A percentile compares a stretch with the other conserved stretches of the same genome.
These are phyloP conservation scores for Gliomastix tumulicola DNA, from an alignment of 2,329 filamentous ascomycete species.

Conservation along the genomic window DNA sequence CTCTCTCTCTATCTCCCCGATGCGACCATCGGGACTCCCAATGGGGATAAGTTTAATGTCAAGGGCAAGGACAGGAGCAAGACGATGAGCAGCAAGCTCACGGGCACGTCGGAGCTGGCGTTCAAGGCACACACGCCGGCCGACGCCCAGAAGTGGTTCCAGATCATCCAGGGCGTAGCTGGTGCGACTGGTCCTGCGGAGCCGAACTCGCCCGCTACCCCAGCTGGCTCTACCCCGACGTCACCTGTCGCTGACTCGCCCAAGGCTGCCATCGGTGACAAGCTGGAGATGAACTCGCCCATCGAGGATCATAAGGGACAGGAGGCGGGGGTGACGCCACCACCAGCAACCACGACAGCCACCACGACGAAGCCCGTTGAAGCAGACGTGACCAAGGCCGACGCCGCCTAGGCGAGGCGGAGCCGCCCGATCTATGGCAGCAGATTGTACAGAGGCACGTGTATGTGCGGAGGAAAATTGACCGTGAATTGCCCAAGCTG, in stretches of 20 bases:
- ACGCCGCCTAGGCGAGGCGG: background rate
- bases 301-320: slow-evolving; percentile 28
- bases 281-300: slow-evolving; percentile 10
- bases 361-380: background rate
- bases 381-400: background rate
- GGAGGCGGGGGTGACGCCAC: slow-evolving; percentile 36
- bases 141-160: slow-evolving; percentile 82
- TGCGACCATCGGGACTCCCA: slow-evolving; percentile 65
- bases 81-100: slow-evolving; percentile 73
- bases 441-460: too few species aligned
- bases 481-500: too few species aligned
- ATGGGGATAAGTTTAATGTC: slow-evolving; percentile 81
- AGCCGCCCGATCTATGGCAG: too few species aligned
- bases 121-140: slow-evolving; percentile 82
- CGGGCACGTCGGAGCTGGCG: slow-evolving; percentile 68
- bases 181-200: slow-evolving; percentile 29
- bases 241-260: slow-evolving; percentile 13
- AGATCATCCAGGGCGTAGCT: slow-evolving; percentile 57
- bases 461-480: too few species aligned
- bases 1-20: slow-evolving; percentile 89
- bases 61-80: slow-evolving; percentile 91
- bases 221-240: slow-evolving; percentile 16
- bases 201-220: slow-evolving; percentile 14
- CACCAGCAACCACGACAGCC: background rate
- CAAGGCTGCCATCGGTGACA: slow-evolving; percentile 5